phyloP scores from a whole-genome alignment of 192 early-diverging fungal genomes.

The Podila clonocystis region DNA sequence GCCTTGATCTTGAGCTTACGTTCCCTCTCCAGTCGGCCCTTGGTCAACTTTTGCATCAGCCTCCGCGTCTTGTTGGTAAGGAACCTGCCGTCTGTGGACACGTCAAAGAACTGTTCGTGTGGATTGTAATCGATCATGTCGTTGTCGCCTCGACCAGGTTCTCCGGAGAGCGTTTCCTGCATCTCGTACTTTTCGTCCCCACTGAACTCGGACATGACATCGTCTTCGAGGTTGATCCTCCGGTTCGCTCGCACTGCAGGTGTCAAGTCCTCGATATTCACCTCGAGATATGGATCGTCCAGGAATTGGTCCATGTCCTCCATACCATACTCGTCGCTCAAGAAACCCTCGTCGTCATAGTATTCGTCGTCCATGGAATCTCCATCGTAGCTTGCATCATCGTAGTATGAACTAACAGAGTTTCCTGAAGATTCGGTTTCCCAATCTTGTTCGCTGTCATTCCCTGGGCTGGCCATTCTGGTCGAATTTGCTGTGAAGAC shows the following conservation, averaged over 20 bases:
- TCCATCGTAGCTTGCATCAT: background rate
- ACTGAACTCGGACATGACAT: constrained; percentile 44
- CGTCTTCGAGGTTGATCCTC: constrained; percentile 14
- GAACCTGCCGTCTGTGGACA: background rate
- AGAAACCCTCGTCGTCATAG: constrained; percentile 3
- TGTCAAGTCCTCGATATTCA: constrained; percentile 18
- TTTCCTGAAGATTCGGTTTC: constrained; percentile 33
- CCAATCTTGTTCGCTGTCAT: constrained; percentile 20
- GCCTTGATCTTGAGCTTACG: constrained; percentile 19
- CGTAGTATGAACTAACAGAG: background rate
- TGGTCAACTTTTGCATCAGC: constrained; percentile 33
- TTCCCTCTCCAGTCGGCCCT: constrained; percentile 28
- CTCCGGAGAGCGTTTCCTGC: background rate
- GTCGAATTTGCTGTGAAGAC: too few relatives aligned
- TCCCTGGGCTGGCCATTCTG: too few relatives aligned
- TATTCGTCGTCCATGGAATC: background rate
- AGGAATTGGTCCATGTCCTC: background rate
- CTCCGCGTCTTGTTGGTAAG: constrained; percentile 28
- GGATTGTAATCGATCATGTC: constrained; percentile 26
- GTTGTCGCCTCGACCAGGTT: constrained; percentile 20
- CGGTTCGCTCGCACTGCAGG: constrained; percentile 12
- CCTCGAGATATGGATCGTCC: background rate
- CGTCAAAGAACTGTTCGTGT: background rate
- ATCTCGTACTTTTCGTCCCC: constrained; percentile 44
- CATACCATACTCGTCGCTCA: background rate